Evolutionary conservation across 768 basidiomycete genomes (phyloP).

Genomic region (Panellus pusillus): DNA sequence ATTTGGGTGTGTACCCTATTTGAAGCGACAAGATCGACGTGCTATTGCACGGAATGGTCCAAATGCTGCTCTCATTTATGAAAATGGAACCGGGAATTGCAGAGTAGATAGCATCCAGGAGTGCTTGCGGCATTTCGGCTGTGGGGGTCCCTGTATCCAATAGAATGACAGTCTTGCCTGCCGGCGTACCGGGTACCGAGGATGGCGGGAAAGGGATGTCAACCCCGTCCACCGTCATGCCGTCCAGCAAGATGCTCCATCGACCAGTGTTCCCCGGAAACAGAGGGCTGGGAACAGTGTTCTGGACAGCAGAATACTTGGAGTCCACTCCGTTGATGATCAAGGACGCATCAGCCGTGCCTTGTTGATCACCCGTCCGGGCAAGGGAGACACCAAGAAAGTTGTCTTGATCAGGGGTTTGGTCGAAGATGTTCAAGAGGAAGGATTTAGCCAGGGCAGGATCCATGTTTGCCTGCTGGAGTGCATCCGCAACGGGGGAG

Average conservation of each 20-base stretch:
- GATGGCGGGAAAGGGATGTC: neutral
- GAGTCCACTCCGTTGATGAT: slow-evolving; percentile 4
- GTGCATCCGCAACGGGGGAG: neutral
- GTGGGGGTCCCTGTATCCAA: neutral
- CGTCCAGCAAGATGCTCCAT: slow-evolving; percentile 1
- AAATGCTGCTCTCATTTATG: too few relatives aligned
- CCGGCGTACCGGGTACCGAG: too few relatives aligned
- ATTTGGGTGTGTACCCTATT: neutral
- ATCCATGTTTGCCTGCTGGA: neutral
- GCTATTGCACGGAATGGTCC: neutral
- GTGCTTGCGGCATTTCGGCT: neutral
- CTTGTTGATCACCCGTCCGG: slow-evolving; percentile 6
- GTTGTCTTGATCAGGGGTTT: neutral
- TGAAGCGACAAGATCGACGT: neutral
- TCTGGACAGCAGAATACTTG: neutral
- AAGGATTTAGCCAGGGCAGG: neutral
- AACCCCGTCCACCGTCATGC: neutral
- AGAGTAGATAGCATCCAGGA: neutral
- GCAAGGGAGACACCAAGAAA: slow-evolving; percentile 7
- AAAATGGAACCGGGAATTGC: neutral
- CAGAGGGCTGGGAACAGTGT: neutral
- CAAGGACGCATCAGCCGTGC: neutral
- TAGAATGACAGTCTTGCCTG: neutral
- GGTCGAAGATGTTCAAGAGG: slow-evolving; percentile 6
- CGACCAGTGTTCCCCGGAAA: neutral